Conservation (phyloP, 2,329 filamentous ascomycete genomes). For the Endothia cerciana region DNA sequence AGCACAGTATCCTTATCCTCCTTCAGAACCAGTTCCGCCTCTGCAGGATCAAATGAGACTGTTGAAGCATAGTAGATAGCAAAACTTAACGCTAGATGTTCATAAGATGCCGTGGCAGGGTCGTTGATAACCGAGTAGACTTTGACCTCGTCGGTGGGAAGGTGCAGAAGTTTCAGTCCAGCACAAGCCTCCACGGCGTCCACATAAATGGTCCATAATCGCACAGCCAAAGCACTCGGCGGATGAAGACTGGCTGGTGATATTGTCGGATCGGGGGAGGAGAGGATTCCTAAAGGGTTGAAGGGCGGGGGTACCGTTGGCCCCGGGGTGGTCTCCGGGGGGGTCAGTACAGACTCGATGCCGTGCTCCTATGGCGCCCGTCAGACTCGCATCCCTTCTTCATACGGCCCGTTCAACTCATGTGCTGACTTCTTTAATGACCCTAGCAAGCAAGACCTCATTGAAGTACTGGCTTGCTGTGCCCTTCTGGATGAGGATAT, state of each 20-base stretch:
- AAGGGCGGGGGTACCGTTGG: slow-evolving; percentile 33
- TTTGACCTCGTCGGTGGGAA: slow-evolving; percentile 38
- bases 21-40: slow-evolving; percentile 38
- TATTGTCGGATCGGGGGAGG: slow-evolving; percentile 31
- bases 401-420: neutral
- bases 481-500: slow-evolving; percentile 40
- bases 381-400: slow-evolving; percentile 14
- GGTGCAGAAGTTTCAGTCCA: slow-evolving; percentile 37
- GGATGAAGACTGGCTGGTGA: slow-evolving; percentile 31
- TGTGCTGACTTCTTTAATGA: slow-evolving; percentile 38
- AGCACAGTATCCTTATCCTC: slow-evolving; percentile 35
- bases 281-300: slow-evolving; percentile 41
- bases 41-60: slow-evolving; percentile 43
- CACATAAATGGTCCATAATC: slow-evolving; percentile 38
- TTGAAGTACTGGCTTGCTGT: slow-evolving; percentile 43
- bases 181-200: slow-evolving; percentile 37
- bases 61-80: slow-evolving; percentile 55
- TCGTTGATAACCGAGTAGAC: slow-evolving; percentile 40
- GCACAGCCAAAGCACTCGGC: slow-evolving; percentile 34
- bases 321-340: slow-evolving; percentile 17
- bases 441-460: slow-evolving; percentile 41
- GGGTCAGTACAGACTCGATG: slow-evolving; percentile 32
- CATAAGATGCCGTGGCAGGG: slow-evolving; percentile 34
- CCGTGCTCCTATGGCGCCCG: slow-evolving; percentile 28
- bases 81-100: slow-evolving; percentile 45